Conservation (phyloP, 192 early-diverging fungal species). For the Mortierella alpina region DNA sequence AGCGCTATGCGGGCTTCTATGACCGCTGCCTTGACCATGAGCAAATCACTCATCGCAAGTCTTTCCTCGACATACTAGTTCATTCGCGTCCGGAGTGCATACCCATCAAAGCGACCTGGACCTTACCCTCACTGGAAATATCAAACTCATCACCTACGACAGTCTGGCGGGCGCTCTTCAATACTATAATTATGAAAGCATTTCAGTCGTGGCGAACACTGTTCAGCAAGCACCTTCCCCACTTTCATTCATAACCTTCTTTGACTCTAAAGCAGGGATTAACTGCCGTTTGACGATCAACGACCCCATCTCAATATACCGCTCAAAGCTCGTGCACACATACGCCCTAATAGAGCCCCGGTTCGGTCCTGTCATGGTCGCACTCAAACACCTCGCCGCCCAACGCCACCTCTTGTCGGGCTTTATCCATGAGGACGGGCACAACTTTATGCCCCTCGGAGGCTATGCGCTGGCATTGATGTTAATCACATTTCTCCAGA, state of each 20-base stretch:
- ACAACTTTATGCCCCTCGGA: slow-evolving; percentile 16
- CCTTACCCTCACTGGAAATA: slow-evolving; percentile 31
- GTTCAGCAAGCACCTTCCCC: background rate
- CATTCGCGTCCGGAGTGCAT: slow-evolving; percentile 20
- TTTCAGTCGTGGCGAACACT: background rate
- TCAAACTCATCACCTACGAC: slow-evolving; percentile 13
- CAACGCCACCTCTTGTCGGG: slow-evolving; percentile 19
- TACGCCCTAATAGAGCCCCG: slow-evolving; percentile 35
- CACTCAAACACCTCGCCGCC: slow-evolving; percentile 20
- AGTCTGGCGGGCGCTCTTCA: slow-evolving; percentile 19
- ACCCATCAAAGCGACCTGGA: slow-evolving; percentile 40
- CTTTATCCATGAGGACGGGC: slow-evolving; percentile 12
- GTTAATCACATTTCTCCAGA: slow-evolving; percentile 47
- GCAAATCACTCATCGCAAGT: no score
- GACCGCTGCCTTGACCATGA: no score
- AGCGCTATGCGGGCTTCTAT: no score
- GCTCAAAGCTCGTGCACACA: slow-evolving; percentile 31
- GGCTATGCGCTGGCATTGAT: slow-evolving; percentile 36
- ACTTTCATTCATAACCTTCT: slow-evolving; percentile 4
- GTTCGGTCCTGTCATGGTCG: slow-evolving; percentile 40
- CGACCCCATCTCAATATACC: slow-evolving; percentile 35
- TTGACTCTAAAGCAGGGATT: slow-evolving; percentile 22
- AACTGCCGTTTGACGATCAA: slow-evolving; percentile 33
- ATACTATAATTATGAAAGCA: slow-evolving; percentile 22
- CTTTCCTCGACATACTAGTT: slow-evolving; percentile 1